Percentiles rank a stretch among this genome's conserved stretches.
Conservation (phyloP, 2,329 filamentous ascomycete genomes). For the Alternaria burnsii region DNA sequence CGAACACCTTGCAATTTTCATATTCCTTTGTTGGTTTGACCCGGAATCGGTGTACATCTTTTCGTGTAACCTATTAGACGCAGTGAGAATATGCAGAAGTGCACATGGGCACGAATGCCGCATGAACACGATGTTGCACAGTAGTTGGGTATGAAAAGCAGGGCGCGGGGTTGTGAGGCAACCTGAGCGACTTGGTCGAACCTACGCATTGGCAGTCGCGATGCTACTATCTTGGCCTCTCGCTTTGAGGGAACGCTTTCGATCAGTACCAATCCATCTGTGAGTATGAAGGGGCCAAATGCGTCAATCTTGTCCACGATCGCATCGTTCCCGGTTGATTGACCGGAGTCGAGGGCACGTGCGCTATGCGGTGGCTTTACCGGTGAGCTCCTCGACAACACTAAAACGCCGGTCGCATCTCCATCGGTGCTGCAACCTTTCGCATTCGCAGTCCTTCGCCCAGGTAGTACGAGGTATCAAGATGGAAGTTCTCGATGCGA, state of each 20-base stretch:
- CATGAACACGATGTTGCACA: slow-evolving; percentile 13
- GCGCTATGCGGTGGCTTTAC: slow-evolving; percentile 17
- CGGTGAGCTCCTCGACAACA: slow-evolving; percentile 20
- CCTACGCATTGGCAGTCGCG: not conserved
- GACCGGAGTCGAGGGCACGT: slow-evolving; percentile 18
- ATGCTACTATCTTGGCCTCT: not conserved
- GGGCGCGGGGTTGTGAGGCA: slow-evolving; percentile 11
- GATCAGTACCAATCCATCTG: not conserved
- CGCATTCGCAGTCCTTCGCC: slow-evolving; percentile 19
- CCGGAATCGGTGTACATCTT: slow-evolving; percentile 14
- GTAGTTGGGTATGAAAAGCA: slow-evolving; percentile 1
- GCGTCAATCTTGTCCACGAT: not conserved
- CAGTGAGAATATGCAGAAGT: slow-evolving; percentile 8
- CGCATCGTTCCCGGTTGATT: slow-evolving; percentile 5
- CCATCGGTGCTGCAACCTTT: slow-evolving; percentile 14
- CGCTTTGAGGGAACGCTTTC: not conserved
- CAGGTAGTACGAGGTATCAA: slow-evolving; percentile 21
- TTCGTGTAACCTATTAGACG: slow-evolving; percentile 13
- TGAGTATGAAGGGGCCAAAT: slow-evolving; percentile 12
- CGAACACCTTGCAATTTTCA: slow-evolving; percentile 13
- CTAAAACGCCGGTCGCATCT: slow-evolving; percentile 22
- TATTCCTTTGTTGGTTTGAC: slow-evolving; percentile 12
- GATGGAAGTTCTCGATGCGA: slow-evolving; percentile 40
- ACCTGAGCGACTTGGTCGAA: not conserved
- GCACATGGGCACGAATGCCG: slow-evolving; percentile 5